Conservation (phyloP, 1,139 yeast genomes). For the Yamadazyma conglobata region DNA sequence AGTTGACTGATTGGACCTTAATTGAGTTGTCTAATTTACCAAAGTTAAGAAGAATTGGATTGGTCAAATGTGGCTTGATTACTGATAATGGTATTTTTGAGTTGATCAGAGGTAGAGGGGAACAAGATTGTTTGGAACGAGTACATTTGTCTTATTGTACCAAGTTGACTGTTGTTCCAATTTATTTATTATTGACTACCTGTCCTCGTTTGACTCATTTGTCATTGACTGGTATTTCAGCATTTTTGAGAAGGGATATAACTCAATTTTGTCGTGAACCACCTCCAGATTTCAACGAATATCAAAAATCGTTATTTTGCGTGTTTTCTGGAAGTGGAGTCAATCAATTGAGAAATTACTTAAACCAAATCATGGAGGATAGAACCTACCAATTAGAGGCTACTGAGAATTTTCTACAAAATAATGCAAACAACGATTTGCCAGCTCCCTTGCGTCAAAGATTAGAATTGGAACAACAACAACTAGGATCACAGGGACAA, state of each 20-base stretch:
- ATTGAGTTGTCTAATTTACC: slow-evolving; percentile 76
- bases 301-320: slow-evolving; percentile 83
- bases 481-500: slow-evolving; percentile 2
- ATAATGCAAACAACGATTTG: not conserved
- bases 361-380: slow-evolving; percentile 46
- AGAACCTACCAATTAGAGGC: slow-evolving; percentile 40
- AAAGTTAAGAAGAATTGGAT: slow-evolving; percentile 82
- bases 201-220: slow-evolving; percentile 89
- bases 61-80: slow-evolving; percentile 86
- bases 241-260: slow-evolving; percentile 82
- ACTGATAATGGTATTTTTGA: slow-evolving; percentile 84
- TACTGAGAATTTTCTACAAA: slow-evolving; percentile 18
- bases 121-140: slow-evolving; percentile 77
- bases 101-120: slow-evolving; percentile 69
- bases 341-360: slow-evolving; percentile 59
- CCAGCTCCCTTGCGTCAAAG: slow-evolving; percentile 3
- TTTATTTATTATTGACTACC: slow-evolving; percentile 65
- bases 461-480: slow-evolving; percentile 3
- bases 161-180: slow-evolving; percentile 69
- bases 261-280: slow-evolving; percentile 91
- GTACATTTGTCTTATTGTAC: slow-evolving; percentile 93
- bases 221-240: slow-evolving; percentile 82
- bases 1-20: slow-evolving; percentile 81
- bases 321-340: slow-evolving; percentile 95
- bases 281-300: slow-evolving; percentile 87